These are phyloP conservation scores for Boletus speciosus DNA, from an alignment of 768 basidiomycete genomes.

Conservation along the genomic window DNA sequence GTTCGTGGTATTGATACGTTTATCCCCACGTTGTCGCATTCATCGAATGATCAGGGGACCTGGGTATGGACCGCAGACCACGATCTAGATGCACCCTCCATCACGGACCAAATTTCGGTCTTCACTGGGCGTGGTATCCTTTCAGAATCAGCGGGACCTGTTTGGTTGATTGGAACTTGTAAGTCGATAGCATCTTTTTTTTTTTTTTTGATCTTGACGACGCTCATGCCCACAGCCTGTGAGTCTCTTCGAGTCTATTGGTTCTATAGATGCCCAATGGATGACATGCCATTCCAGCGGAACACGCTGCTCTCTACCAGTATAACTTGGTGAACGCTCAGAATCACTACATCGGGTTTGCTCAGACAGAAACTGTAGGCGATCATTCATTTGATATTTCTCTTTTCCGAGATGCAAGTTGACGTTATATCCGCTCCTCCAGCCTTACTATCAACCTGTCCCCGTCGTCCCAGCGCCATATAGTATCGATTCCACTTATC, in stretches of 20 bases:
- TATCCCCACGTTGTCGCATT: neutral
- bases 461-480: conserved; percentile 44
- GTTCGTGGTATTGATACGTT: conserved; percentile 27
- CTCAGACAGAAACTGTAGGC: conserved; percentile 49
- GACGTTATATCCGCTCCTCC: neutral
- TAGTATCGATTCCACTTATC: conserved; percentile 28
- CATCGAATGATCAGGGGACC: conserved; percentile 43
- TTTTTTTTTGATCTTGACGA: neutral
- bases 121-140: conserved; percentile 71
- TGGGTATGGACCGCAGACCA: conserved; percentile 87
- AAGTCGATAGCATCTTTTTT: neutral
- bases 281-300: conserved; percentile 27
- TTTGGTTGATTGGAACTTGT: conserved; percentile 75
- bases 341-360: conserved; percentile 48
- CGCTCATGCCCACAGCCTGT: conserved; percentile 16
- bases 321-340: conserved; percentile 42
- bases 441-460: conserved; percentile 50
- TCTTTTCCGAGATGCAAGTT: neutral
- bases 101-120: conserved; percentile 47
- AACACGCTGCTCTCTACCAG: conserved; percentile 47
- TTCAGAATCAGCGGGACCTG: conserved; percentile 72
- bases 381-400: neutral
- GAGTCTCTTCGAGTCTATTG: neutral
- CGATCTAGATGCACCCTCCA: conserved; percentile 44
- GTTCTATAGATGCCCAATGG: neutral